Evolutionary conservation across 768 basidiomycete species (phyloP).

Genomic region (Collybiopsis luxurians): DNA sequence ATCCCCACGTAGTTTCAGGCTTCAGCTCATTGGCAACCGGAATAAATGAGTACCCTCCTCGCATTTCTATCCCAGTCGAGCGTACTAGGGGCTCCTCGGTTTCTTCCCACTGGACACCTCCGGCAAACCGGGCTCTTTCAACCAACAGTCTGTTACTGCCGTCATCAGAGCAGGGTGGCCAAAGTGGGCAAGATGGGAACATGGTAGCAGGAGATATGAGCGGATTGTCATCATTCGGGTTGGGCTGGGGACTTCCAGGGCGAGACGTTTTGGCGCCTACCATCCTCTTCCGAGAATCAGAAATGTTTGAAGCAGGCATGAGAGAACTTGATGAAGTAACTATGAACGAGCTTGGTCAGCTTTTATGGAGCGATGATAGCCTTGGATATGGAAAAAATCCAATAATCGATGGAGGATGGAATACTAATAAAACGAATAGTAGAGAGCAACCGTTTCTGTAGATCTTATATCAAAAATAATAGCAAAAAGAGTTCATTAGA

Average conservation of each 20-base stretch:
- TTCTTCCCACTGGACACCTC: background rate
- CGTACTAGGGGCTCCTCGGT: background rate
- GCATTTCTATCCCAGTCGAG: constrained; percentile 1
- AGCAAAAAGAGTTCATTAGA: too few relatives aligned
- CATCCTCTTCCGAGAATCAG: constrained; percentile 5
- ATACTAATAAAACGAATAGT: too few relatives aligned
- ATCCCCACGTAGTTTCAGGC: background rate
- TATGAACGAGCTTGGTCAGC: constrained; percentile 6
- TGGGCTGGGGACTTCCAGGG: constrained; percentile 6
- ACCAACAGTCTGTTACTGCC: background rate
- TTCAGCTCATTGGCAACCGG: background rate
- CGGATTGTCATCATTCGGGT: background rate
- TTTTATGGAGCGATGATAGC: constrained; percentile 3
- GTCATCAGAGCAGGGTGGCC: background rate
- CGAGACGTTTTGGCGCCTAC: constrained; percentile 1
- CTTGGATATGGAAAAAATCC: background rate
- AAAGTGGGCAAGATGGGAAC: background rate
- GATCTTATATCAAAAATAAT: too few relatives aligned
- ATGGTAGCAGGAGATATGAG: background rate
- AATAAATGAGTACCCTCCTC: background rate
- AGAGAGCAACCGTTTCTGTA: too few relatives aligned
- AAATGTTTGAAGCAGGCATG: constrained; percentile 5
- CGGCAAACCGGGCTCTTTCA: background rate
- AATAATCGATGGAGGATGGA: background rate
- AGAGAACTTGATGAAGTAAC: constrained; percentile 6